Evolutionary conservation across 805 yeast genomes (phyloP).

Genomic region (Candida xiaguanensis): DNA sequence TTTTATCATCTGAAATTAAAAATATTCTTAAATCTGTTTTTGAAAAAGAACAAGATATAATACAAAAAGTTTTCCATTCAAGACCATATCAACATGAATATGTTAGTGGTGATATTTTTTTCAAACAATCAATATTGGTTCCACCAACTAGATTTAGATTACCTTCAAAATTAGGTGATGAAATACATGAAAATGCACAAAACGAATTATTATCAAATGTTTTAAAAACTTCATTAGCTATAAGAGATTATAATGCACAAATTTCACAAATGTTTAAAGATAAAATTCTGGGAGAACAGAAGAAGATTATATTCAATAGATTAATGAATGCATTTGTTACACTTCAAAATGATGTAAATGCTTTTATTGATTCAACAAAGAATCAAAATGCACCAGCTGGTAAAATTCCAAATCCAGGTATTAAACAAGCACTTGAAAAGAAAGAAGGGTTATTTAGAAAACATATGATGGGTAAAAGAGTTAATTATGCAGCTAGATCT

Average conservation of each 20-base stretch:
- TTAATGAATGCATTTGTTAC: conserved; percentile 95
- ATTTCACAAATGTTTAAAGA: conserved; percentile 51
- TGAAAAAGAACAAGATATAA: conserved; percentile 62
- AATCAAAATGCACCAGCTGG: conserved; percentile 70
- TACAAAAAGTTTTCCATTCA: conserved; percentile 76
- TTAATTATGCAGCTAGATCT: conserved; percentile 97
- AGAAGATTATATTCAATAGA: conserved; percentile 76
- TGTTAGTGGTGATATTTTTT: conserved; percentile 76
- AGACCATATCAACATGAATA: conserved; percentile 56
- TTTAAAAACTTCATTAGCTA: conserved; percentile 72
- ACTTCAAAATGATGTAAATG: conserved; percentile 91
- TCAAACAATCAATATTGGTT: conserved; percentile 81
- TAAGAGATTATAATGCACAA: conserved; percentile 87
- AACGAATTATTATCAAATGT: conserved; percentile 83
- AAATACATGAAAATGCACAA: conserved; percentile 89
- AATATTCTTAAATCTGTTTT: conserved; percentile 75
- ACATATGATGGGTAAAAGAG: conserved; percentile 99
- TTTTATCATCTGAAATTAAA: conserved; percentile 83
- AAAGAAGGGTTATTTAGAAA: conserved; percentile 98
- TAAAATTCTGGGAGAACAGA: conserved; percentile 54
- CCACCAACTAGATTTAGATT: conserved; percentile 96
- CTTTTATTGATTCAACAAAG: conserved; percentile 88
- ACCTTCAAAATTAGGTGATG: conserved; percentile 97
- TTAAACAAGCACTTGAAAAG: conserved; percentile 96
- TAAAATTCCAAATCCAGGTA: conserved; percentile 83